Conservation (phyloP, 202 grass and related monocot genomes). For the Panicum virgatum region DNA sequence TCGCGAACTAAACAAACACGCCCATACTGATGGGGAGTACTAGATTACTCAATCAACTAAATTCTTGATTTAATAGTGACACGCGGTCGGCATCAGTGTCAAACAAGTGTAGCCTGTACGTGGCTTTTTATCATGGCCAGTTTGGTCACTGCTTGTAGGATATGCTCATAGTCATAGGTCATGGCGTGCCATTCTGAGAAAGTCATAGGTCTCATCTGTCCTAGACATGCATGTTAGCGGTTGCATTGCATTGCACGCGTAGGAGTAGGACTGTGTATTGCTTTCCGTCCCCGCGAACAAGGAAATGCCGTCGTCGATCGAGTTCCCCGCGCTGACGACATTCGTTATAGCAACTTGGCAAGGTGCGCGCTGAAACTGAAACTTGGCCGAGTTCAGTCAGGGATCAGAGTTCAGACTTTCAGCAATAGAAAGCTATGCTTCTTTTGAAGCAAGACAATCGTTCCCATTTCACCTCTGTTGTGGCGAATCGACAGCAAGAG, state of each 20-base stretch:
- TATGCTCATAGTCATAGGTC: background rate
- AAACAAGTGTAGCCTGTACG: background rate
- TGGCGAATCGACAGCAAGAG: background rate
- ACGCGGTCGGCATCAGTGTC: background rate
- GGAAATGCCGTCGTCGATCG: background rate
- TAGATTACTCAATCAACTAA: background rate
- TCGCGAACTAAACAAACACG: no score
- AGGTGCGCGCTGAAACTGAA: no score
- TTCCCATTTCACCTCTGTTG: background rate
- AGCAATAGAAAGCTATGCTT: background rate
- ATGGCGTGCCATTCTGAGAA: no score
- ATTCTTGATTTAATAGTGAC: background rate
- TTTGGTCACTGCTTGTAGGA: background rate
- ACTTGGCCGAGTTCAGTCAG: background rate
- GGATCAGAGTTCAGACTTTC: background rate
- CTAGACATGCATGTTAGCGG: no score
- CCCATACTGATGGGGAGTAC: no score
- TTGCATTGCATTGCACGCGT: no score
- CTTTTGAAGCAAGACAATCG: background rate
- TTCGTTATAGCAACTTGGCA: background rate
- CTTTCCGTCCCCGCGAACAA: background rate
- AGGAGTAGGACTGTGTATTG: no score
- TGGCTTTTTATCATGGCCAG: background rate
- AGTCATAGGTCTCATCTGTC: no score
- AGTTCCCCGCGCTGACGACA: background rate